Percentiles rank a stretch among this genome's conserved stretches.
phyloP scores from a whole-genome alignment of 169 alveolate genomes.

The Eimeria brunetti region DNA sequence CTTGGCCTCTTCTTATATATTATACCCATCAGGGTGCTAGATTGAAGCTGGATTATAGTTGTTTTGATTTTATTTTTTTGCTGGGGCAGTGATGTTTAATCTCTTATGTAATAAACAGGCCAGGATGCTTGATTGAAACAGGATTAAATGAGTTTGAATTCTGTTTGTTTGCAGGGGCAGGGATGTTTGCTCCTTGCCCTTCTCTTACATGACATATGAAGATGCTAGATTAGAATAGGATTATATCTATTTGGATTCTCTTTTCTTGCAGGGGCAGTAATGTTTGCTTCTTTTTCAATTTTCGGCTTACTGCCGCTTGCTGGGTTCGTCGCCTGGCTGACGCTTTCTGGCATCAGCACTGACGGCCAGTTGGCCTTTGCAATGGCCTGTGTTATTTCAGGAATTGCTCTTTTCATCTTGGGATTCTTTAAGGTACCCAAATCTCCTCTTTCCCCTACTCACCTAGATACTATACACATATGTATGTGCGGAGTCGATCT shows the following conservation, averaged over 20 bases:
- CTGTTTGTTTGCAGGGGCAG: no score
- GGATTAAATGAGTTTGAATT: neutral
- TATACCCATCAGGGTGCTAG: no score
- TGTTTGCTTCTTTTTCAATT: slow-evolving; percentile 91
- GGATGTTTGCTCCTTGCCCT: no score
- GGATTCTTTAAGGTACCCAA: slow-evolving; percentile 86
- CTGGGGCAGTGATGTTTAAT: no score
- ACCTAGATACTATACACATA: neutral
- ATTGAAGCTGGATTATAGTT: no score
- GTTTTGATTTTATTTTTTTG: no score
- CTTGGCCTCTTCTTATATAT: no score
- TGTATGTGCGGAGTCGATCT: no score
- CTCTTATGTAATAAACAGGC: no score
- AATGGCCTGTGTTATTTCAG: slow-evolving; percentile 87
- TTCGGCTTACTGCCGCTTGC: slow-evolving; percentile 92
- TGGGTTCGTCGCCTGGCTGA: slow-evolving; percentile 89
- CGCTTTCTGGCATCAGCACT: slow-evolving; percentile 68
- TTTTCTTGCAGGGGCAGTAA: slow-evolving; percentile 86
- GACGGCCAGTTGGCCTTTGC: slow-evolving; percentile 84
- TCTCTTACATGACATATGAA: neutral
- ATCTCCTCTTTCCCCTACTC: neutral
- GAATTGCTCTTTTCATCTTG: slow-evolving; percentile 85
- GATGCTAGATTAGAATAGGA: neutral
- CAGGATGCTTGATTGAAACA: no score
- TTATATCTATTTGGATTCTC: neutral